Evolutionary conservation across 2,329 filamentous ascomycete genomes (phyloP), one percentile per base, ranked within the genome.

Genomic region (Colletotrichum caudatum): DNA sequence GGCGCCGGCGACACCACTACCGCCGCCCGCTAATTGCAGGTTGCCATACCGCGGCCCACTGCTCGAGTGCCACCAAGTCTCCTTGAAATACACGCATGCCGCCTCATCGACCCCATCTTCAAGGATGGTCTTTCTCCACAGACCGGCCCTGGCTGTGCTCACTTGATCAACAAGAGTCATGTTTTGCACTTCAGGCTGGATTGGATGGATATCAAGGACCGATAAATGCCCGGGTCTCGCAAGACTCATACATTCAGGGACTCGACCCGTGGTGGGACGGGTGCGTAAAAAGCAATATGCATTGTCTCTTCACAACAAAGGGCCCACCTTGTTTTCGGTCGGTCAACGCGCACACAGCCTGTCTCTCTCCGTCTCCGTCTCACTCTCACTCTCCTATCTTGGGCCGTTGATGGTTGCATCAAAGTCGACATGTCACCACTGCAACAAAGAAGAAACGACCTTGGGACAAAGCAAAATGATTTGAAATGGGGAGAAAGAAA

Each of bases 91-190:
- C 57, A 70, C 57, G 35, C 48, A 60, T 29, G 48, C 39, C 56
- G 29, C 39, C n/a, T 62, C n/a, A 26, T 23, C 53, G 39, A 23
- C 57, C 14, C 20, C 33, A 41, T 20, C 63, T 67, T 70, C 64
- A 57, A 70, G 64, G 62, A 65, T 29, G 41, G 51, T 44, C 20
- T 67, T 11, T 37, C 11, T 11, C 51, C 64, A 62, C 68, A 57
- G 50, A 23, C 57, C 29, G 56, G 50, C 57, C 12, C 57, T 61
- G 64, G 33, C 64, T 71, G 64, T 67, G 57, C 57, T 58, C 57
- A 62, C 16, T 46, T 58, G 66, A 58, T 58, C 50, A 67, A 26
- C 16, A 12, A 62, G 64, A 57, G 57, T 67, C 64, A 57, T 61
- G 50, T 67, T 56, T 54, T 50, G 67, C 63, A 66, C 20, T 46